Evolutionary conservation across 164 flowering plant genomes (phyloP).

Genomic region (Pachysandra terminalis): DNA sequence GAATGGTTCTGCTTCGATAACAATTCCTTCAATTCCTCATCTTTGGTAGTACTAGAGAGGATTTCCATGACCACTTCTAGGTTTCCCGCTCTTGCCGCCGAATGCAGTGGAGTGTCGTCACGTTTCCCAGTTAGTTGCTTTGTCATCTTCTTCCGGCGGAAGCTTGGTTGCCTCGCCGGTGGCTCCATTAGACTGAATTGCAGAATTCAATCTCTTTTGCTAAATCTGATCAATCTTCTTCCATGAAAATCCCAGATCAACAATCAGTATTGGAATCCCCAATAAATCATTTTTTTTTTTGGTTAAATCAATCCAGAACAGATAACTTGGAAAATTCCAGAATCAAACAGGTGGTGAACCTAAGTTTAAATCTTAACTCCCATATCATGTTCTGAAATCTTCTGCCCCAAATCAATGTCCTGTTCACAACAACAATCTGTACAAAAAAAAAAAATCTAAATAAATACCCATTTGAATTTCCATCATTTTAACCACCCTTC

Average conservation of each 20-base stretch:
- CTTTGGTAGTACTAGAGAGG: slow-evolving; percentile 28
- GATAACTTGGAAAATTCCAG: neutral
- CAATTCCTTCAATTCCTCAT: slow-evolving; percentile 49
- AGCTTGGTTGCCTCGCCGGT: slow-evolving; percentile 21
- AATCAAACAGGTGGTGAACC: slow-evolving; percentile 10
- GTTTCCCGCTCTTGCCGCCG: slow-evolving; percentile 69
- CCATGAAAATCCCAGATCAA: slow-evolving; percentile 33
- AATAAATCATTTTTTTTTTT: slow-evolving; percentile 1
- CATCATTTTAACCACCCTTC: neutral
- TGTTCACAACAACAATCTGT: slow-evolving; percentile 3
- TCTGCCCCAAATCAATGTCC: slow-evolving; percentile 18
- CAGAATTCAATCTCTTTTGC: neutral
- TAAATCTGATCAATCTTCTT: slow-evolving; percentile 13
- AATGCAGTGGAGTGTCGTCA: slow-evolving; percentile 70
- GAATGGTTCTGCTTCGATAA: slow-evolving; percentile 68
- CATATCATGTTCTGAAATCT: slow-evolving; percentile 9
- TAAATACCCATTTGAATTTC: slow-evolving; percentile 1
- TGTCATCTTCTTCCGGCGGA: slow-evolving; percentile 59
- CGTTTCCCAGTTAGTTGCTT: slow-evolving; percentile 80
- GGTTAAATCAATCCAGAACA: neutral
- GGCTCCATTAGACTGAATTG: slow-evolving; percentile 35
- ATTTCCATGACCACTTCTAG: slow-evolving; percentile 41
- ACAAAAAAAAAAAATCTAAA: neutral
- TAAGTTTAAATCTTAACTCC: slow-evolving; percentile 4
- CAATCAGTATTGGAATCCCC: slow-evolving; percentile 17